Base-by-base conservation (phyloP, 73 alveolate genomes). In the Durusdinium trenchii region DNA sequence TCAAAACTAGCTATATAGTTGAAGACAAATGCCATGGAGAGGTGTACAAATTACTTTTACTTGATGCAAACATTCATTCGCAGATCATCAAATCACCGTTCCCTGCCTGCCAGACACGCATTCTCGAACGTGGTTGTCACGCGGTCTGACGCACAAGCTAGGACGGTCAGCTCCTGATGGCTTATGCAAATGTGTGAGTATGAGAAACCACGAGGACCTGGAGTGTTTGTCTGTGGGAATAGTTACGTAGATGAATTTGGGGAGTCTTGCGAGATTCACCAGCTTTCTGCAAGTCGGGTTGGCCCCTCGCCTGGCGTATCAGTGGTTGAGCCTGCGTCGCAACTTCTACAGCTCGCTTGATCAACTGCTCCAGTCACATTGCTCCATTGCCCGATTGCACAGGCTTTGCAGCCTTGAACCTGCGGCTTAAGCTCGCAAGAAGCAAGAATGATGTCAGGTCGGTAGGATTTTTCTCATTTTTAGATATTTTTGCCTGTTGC, bases 261-360 rank as follows among this genome's bases (percentile, higher is more conserved):
- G 32, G 12, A 57, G 69, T 12, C 69, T 57, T 16, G 69, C 23
- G 69, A 16, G 69, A 57, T 57, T 23, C 69, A 57, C 32, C 23
- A 23, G 69, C 12, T 57, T 23, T 23, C 32, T 57, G 12, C 32
- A 12, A 16, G 12, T 23, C 23, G 12, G 12, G 69, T 23, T 23
- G 23, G 12, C 46, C 32, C 64, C 48, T 23, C 64, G 10, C 42
- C 64, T 32, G 40, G 32, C 45, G 18, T 62, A 6, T 10, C 47
- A 6, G 97, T 90, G 46, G 97, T 90, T 51, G 97, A 90, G 10
- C 97, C 97, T 36, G 69, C 54, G 16, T n/a, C 76, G 47, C 97
- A 91, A 47, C 78, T 14, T 35, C n/a, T 7, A 45, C 97, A 91
- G 1, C 78, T 79, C 43, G 57, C 16, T 23, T 0, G 20, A 9